Evolutionary conservation across 1,284 basidiomycete species (phyloP).

Genomic region (Apiotrichum sp.): DNA sequence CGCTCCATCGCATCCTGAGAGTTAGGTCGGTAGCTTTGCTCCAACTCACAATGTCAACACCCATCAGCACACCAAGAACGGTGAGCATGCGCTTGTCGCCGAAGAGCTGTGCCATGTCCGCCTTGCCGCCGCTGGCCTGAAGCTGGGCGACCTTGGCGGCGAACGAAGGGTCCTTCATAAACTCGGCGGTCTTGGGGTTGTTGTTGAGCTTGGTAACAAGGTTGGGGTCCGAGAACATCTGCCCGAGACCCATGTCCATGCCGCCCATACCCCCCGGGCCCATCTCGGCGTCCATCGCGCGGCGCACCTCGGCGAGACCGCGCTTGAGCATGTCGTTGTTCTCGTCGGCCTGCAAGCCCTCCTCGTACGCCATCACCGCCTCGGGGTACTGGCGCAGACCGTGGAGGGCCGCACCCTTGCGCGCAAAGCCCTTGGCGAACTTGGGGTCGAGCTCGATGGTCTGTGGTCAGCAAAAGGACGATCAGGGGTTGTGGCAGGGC

Average conservation of each 20-base stretch:
- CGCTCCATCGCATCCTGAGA: slow-evolving; percentile 63
- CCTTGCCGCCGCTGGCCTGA: slow-evolving; percentile 43
- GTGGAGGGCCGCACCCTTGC: slow-evolving; percentile 93
- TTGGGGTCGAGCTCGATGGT: slow-evolving; percentile 67
- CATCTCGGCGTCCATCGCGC: slow-evolving; percentile 52
- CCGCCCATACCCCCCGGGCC: slow-evolving; percentile 34
- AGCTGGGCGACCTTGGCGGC: slow-evolving; percentile 55
- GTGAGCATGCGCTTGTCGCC: slow-evolving; percentile 84
- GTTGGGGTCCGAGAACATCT: slow-evolving; percentile 79
- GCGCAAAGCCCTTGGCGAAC: slow-evolving; percentile 87
- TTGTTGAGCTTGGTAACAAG: slow-evolving; percentile 73
- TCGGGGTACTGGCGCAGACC: slow-evolving; percentile 73
- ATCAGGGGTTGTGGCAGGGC: too few relatives aligned
- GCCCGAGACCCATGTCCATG: slow-evolving; percentile 56
- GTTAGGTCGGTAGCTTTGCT: not conserved
- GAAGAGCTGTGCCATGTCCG: slow-evolving; percentile 49
- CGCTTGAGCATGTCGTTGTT: slow-evolving; percentile 75
- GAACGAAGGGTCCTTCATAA: slow-evolving; percentile 77
- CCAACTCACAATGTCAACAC: slow-evolving; percentile 65
- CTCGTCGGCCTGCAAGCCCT: slow-evolving; percentile 69
- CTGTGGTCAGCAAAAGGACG: slow-evolving; percentile 17
- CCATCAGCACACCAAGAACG: slow-evolving; percentile 88
- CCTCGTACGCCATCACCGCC: slow-evolving; percentile 61
- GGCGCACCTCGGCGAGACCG: slow-evolving; percentile 77
- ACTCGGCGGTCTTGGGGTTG: slow-evolving; percentile 77